These are phyloP conservation scores for Pestalotiopsis sp. DNA, from an alignment of 2,329 filamentous ascomycete species.

Conservation along the genomic window DNA sequence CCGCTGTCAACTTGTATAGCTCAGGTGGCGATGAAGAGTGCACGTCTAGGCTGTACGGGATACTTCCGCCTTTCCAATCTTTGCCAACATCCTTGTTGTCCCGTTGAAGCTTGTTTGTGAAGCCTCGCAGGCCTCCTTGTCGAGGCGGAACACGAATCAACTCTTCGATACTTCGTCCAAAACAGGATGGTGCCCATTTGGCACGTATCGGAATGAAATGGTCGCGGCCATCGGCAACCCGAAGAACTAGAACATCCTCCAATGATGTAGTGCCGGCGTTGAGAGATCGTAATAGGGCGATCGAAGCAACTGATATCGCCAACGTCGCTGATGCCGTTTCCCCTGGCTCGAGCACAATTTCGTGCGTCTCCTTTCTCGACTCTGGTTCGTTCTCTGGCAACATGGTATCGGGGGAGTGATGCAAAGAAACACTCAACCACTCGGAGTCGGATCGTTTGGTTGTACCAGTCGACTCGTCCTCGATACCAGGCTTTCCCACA, in stretches of 20 bases:
- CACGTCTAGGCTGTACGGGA: slow-evolving; percentile 59
- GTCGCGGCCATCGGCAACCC: slow-evolving; percentile 82
- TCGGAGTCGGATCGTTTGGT: slow-evolving; percentile 10
- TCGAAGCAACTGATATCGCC: slow-evolving; percentile 65
- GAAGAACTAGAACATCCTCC: slow-evolving; percentile 86
- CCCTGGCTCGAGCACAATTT: slow-evolving; percentile 78
- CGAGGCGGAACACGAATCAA: slow-evolving; percentile 75
- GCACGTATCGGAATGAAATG: slow-evolving; percentile 86
- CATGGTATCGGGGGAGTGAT: slow-evolving; percentile 15
- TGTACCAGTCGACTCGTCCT: slow-evolving; percentile 31
- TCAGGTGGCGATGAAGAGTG: slow-evolving; percentile 85
- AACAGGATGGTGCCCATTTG: slow-evolving; percentile 78
- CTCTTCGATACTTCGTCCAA: slow-evolving; percentile 86
- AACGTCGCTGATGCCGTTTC: slow-evolving; percentile 76
- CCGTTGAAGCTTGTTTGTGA: slow-evolving; percentile 35
- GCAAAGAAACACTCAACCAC: slow-evolving; percentile 28
- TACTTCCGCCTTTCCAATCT: slow-evolving; percentile 40
- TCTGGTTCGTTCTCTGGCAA: slow-evolving; percentile 35
- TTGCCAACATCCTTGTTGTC: slow-evolving; percentile 28
- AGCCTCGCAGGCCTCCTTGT: slow-evolving; percentile 72
- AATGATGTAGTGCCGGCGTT: slow-evolving; percentile 69
- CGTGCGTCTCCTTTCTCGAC: slow-evolving; percentile 24
- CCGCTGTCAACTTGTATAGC: slow-evolving; percentile 85
- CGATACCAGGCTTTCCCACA: slow-evolving; percentile 66
- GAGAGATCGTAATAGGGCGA: slow-evolving; percentile 66